Base-by-base conservation (phyloP, 192 early-diverging fungal genomes). In the Fimicolochytrium jonesii region DNA sequence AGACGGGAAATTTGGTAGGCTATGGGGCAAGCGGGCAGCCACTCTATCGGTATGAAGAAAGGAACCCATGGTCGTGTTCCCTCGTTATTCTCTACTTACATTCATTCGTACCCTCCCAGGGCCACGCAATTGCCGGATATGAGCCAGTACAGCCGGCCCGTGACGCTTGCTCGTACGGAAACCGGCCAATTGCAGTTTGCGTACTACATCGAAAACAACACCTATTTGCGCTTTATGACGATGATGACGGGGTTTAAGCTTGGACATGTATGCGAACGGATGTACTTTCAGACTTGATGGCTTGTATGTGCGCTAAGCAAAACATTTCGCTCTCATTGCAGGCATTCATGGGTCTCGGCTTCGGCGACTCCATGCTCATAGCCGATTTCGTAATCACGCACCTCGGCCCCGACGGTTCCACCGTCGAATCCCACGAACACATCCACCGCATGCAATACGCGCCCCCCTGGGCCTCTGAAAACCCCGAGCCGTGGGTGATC, bases 371-470 rank as follows among this genome's bases (percentile, higher is more conserved):
- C 3, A 55, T 55, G 53, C 34, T 55, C 6, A 34, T 9, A 7
- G 53, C 53, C 13, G 53, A 55, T 37, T 55, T 55, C 53, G 36
- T 55, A 36, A 34, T 55, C 4, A n/a, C 31, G 4, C 53, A 55
- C 18, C 32, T 55, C 18, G 33, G 36, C 33, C 4, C 33, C 18
- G 36, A 55, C 18, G n/a, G n/a, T n/a, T 9, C 4, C 4, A 55
- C 53, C 15, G 53, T 55, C 3, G 4, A 55, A 18, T 20, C 36
- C 18, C 53, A 55, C 53, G 53, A 55, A 26, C 53, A 55, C 18
- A 26, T 37, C 7, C 53, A 30, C 2, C 53, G 53, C 2, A 55
- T 36, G 7, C 53, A 55, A 26, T 55, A 55, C 36, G 53, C 31
- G 18, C 53, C 53, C n/a, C 53, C 53, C 2, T 55, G n/a, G 6